Evolutionary conservation across 2,329 filamentous ascomycete species (phyloP).

Genomic region (Ceratocystis lukuohia): DNA sequence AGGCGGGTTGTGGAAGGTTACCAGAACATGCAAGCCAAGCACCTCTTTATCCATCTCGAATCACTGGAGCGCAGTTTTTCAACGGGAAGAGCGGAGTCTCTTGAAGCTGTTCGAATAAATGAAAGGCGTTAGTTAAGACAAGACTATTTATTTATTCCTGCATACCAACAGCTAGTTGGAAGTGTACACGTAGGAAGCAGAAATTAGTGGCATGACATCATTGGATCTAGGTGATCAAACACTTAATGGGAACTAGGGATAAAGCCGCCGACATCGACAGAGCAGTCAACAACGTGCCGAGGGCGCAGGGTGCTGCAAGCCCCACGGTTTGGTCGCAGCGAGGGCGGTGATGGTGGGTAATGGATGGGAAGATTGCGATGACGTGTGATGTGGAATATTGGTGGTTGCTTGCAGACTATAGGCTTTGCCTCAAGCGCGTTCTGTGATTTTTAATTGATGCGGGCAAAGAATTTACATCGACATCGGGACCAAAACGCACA

Average conservation of each 20-base stretch:
- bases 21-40: slow-evolving; percentile 61
- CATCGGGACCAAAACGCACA: not conserved
- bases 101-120: not conserved
- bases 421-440: no score
- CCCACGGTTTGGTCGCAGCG: not conserved
- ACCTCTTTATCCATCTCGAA: slow-evolving; percentile 37
- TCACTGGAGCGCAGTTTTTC: not conserved
- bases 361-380: not conserved
- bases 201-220: slow-evolving; percentile 9
- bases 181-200: slow-evolving; percentile 6
- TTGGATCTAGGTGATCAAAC: not conserved
- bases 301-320: not conserved
- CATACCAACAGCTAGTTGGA: not conserved
- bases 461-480: not conserved
- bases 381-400: no score
- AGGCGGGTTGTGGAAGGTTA: slow-evolving; percentile 54
- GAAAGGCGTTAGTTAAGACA: not conserved
- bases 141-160: no score
- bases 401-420: no score
- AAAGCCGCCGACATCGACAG: slow-evolving; percentile 1
- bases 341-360: not conserved
- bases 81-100: not conserved
- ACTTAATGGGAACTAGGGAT: not conserved
- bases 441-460: no score
- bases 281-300: not conserved